Evolutionary conservation across 768 basidiomycete genomes (phyloP).

Genomic region (Leccinellum luteum): DNA sequence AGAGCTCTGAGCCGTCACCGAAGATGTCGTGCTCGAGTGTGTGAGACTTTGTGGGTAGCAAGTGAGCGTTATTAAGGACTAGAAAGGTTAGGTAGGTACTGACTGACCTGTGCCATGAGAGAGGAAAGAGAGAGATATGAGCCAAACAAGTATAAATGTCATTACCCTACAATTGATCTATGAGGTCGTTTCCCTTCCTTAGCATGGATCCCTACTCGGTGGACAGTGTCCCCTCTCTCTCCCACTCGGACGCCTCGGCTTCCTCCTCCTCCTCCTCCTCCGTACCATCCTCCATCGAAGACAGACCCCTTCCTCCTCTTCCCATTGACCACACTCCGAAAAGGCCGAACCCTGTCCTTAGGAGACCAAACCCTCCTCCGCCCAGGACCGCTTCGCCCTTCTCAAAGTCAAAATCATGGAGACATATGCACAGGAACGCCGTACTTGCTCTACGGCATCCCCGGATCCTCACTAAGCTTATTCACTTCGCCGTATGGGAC

Average conservation of each 20-base stretch:
- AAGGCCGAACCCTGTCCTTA: neutral
- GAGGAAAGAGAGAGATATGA: neutral
- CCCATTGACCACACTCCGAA: constrained; percentile 2
- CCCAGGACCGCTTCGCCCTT: constrained; percentile 5
- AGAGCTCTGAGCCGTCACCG: constrained; percentile 83
- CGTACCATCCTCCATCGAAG: constrained; percentile 15
- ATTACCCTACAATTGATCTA: neutral
- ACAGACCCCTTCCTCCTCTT: constrained; percentile 21
- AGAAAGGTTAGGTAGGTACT: neutral
- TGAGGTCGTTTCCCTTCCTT: constrained; percentile 16
- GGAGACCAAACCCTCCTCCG: neutral
- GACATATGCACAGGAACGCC: constrained; percentile 27
- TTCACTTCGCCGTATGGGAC: constrained; percentile 34
- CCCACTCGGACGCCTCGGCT: constrained; percentile 25
- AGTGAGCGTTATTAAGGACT: too few species aligned
- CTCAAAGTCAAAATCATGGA: constrained; percentile 23
- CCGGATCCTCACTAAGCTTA: constrained; percentile 31
- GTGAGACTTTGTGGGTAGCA: neutral
- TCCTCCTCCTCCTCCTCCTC: constrained; percentile 2
- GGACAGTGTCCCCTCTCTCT: constrained; percentile 29
- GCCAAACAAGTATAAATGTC: constrained; percentile 17
- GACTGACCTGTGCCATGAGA: constrained; percentile 15
- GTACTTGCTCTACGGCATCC: constrained; percentile 34
- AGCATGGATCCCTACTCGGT: constrained; percentile 23
- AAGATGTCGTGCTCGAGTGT: constrained; percentile 70